A percentile compares a stretch with the other conserved stretches of the same genome.
Conservation (phyloP, 768 basidiomycete species). For the Tephrocybe sp. region DNA sequence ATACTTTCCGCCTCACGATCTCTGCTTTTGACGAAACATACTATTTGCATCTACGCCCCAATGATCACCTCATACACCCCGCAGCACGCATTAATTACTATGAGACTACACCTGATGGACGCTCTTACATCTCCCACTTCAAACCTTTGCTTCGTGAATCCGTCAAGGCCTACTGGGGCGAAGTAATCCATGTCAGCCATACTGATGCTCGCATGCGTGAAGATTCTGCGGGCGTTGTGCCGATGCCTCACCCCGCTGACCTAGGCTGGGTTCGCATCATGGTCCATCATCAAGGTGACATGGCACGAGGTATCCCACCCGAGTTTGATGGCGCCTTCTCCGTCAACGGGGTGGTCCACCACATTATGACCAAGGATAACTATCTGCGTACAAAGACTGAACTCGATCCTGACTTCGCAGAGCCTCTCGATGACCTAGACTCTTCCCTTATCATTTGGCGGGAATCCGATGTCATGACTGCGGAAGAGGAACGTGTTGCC, state of each 20-base stretch:
- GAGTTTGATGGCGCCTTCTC: slow-evolving; percentile 78
- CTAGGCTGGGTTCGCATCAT: slow-evolving; percentile 80
- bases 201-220: slow-evolving; percentile 57
- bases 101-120: slow-evolving; percentile 47
- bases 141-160: slow-evolving; percentile 61
- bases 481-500: slow-evolving; percentile 41
- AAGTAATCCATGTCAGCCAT: slow-evolving; percentile 60
- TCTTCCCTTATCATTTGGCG: slow-evolving; percentile 68
- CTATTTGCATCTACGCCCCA: slow-evolving; percentile 74
- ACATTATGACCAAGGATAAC: slow-evolving; percentile 68
- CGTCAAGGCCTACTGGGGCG: slow-evolving; percentile 71
- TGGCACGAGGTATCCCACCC: slow-evolving; percentile 43
- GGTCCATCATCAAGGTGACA: slow-evolving; percentile 62
- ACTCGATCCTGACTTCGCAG: slow-evolving; percentile 49
- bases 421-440: slow-evolving; percentile 42
- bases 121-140: slow-evolving; percentile 46
- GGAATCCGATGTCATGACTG: slow-evolving; percentile 63
- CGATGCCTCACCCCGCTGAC: slow-evolving; percentile 40
- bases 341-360: slow-evolving; percentile 62
- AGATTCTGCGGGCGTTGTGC: slow-evolving; percentile 56
- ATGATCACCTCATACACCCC: slow-evolving; percentile 75
- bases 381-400: slow-evolving; percentile 61
- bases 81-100: slow-evolving; percentile 72
- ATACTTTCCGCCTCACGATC: slow-evolving; percentile 68
- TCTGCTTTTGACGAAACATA: slow-evolving; percentile 65